Evolutionary conservation across 139 green algal genomes (phyloP).

Genomic region (Asterochloris sp.): DNA sequence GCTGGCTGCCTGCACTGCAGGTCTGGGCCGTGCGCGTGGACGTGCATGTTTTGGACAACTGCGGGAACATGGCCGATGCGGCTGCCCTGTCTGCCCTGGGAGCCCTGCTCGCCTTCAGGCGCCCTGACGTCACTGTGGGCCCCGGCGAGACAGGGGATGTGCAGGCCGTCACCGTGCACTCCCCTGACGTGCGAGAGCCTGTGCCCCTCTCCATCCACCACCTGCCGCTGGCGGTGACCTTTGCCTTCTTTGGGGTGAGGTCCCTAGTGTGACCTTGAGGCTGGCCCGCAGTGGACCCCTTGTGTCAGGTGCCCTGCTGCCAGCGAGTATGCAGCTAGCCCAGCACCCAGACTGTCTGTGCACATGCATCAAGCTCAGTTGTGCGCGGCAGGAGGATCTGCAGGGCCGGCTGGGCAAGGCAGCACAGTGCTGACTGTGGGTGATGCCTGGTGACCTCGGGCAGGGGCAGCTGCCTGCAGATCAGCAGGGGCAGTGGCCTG

Average conservation of each 20-base stretch:
- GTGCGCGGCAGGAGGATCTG: too few relatives aligned
- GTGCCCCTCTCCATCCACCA: conserved; percentile 87
- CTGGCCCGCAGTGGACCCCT: too few relatives aligned
- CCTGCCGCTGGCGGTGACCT: conserved; percentile 74
- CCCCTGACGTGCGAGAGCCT: conserved; percentile 63
- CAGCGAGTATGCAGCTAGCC: too few relatives aligned
- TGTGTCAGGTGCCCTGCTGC: too few relatives aligned
- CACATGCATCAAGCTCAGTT: too few relatives aligned
- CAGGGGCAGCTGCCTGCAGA: too few relatives aligned
- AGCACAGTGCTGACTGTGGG: too few relatives aligned
- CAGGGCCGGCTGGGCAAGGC: too few relatives aligned
- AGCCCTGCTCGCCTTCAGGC: conserved; percentile 72
- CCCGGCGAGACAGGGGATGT: conserved; percentile 34
- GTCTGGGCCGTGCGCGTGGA: conserved; percentile 80
- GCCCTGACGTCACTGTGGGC: conserved; percentile 60
- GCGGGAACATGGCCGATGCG: conserved; percentile 82
- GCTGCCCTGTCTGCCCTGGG: conserved; percentile 67
- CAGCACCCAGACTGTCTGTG: too few relatives aligned
- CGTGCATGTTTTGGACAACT: conserved; percentile 72
- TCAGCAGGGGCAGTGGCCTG: too few relatives aligned
- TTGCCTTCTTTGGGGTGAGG: conserved; percentile 75
- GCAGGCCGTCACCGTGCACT: conserved; percentile 49
- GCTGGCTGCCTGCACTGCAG: conserved; percentile 13
- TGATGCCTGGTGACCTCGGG: too few relatives aligned
- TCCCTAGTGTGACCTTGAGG: neutral